A percentile compares a stretch with the other conserved stretches of the same genome.
Conservation (phyloP, 352 stramenopile genomes). For the Pythium chondricola region DNA sequence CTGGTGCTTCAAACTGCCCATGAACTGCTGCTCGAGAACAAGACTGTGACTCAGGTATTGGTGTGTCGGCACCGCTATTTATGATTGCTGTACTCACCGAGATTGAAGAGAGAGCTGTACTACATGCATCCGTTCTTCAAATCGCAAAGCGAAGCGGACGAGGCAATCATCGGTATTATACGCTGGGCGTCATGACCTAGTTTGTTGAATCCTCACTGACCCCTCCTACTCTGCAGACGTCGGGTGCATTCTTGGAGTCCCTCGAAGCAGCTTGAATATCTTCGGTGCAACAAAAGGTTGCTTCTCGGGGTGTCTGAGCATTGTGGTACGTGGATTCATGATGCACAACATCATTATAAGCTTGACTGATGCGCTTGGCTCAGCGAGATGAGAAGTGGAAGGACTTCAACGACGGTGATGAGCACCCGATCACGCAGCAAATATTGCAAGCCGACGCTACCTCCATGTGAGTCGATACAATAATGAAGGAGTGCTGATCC, state of each 20-base stretch:
- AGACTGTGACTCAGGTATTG: conserved; percentile 73
- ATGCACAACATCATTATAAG: background rate
- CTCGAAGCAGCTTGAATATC: conserved; percentile 71
- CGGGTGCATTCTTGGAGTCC: conserved; percentile 61
- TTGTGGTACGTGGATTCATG: conserved; percentile 27
- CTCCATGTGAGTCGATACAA: conserved; percentile 50
- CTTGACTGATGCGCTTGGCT: background rate
- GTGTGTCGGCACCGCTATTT: background rate
- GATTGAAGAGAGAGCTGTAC: conserved; percentile 67
- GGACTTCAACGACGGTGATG: conserved; percentile 44
- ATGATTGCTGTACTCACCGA: background rate
- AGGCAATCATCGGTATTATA: conserved; percentile 67
- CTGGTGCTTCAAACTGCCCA: conserved; percentile 76
- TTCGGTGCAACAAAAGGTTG: conserved; percentile 78
- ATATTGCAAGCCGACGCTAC: conserved; percentile 45
- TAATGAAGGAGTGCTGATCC: too few relatives aligned
- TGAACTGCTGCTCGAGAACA: conserved; percentile 59
- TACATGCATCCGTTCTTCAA: conserved; percentile 85
- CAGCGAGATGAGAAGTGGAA: conserved; percentile 56
- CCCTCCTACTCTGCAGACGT: conserved; percentile 31
- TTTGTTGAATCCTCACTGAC: background rate
- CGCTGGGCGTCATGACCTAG: background rate
- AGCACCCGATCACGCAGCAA: conserved; percentile 71
- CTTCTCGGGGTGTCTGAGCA: conserved; percentile 49
- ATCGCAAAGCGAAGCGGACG: conserved; percentile 68